Evolutionary conservation across 129 eudicot genomes (phyloP), one percentile per base, ranked within the genome.

Genomic region (Deinandra increscens): DNA sequence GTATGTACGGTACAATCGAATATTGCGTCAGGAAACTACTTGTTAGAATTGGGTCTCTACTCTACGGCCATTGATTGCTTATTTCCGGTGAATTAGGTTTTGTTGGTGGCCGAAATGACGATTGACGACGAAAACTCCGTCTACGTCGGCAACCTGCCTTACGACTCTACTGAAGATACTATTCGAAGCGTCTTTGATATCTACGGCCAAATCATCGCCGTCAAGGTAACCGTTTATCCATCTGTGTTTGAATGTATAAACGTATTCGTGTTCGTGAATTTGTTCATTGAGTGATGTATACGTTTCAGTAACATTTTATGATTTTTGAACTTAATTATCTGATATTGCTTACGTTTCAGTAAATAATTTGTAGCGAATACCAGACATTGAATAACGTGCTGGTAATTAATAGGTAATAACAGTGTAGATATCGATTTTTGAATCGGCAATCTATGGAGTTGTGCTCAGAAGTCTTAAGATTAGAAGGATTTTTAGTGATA

Each of bases 91-190:
- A 69, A 54, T 12, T 59, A 19, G 48, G 62, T 48, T 74, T 69
- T 3, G 61, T 63, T 33, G 63, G 36, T 68, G 60, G 50, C 18
- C 50, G 18, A 79, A 63, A 93, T 93, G 98, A 93, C 96, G 68
- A 58, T 89, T 31, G 92, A 89, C 85, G 98, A 89, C 46, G 87
- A 86, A 1, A 89, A 81, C 71, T 93, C 98, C 64, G 85, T 93
- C 34, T 93, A 93, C 66, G 96, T 93, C 11, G 98, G 98, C 36
- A 90, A 92, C 1, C 81, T 93, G 17, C 86, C 95, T 1, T 86
- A 86, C 87, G 88, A 86, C 66, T 82, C 87, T 68, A 79, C 84
- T 67, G 96, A 93, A 69, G 85, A 82, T 9, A 68, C 67, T 53
- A 69, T 93, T 70, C 96, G 92, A 69, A 59, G 78, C 26, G 84